Conservation (phyloP, 768 basidiomycete genomes). For the Lactarius deliciosus region DNA sequence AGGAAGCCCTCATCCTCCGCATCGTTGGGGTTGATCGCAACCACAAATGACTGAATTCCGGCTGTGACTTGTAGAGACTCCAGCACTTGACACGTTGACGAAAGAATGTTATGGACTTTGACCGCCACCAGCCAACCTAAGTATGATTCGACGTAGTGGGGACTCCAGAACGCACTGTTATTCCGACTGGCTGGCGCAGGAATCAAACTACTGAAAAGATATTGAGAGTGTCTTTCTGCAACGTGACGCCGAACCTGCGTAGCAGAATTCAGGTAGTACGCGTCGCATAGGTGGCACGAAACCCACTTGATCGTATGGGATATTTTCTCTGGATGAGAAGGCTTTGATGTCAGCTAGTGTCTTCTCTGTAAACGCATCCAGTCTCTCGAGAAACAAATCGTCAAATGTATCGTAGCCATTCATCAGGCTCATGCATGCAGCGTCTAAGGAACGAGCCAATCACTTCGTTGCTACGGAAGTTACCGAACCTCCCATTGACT, state of each 20-base stretch:
- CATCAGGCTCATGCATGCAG: conserved; percentile 17
- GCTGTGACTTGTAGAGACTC: conserved; percentile 51
- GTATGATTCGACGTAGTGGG: not conserved
- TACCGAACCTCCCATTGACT: not conserved
- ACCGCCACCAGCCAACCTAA: conserved; percentile 3
- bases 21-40: conserved; percentile 56
- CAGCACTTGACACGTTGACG: conserved; percentile 50
- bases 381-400: conserved; percentile 59
- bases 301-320: conserved; percentile 59
- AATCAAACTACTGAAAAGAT: conserved; percentile 44
- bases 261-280: conserved; percentile 25
- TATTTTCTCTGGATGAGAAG: conserved; percentile 59
- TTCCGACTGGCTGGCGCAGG: conserved; percentile 11
- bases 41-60: conserved; percentile 60
- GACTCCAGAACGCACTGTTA: conserved; percentile 26
- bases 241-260: conserved; percentile 50
- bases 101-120: conserved; percentile 49
- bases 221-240: conserved; percentile 63
- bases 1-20: conserved; percentile 54
- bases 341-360: conserved; percentile 54
- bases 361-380: conserved; percentile 64
- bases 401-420: conserved; percentile 38
- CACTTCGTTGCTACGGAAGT: not conserved
- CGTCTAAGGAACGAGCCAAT: not conserved
- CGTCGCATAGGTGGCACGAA: not conserved